Evolutionary conservation across 2,329 filamentous ascomycete species (phyloP).

Genomic region (Calonectria henricotiae): DNA sequence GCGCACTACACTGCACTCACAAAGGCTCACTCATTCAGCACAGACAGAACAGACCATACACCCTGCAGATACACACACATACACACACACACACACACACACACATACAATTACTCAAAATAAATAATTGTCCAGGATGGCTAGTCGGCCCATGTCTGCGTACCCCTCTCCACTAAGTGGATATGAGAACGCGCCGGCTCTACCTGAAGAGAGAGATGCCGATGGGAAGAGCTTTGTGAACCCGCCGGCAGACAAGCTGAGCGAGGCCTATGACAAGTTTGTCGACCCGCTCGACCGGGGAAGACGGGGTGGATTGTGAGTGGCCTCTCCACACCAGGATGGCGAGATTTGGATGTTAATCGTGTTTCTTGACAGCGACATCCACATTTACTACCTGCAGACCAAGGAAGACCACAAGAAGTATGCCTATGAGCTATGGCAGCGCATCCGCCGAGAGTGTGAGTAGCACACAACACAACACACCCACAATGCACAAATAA

Average conservation of each 20-base stretch:
- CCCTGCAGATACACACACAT: background rate
- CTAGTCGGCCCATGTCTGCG: slow-evolving; percentile 41
- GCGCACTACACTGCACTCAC: background rate
- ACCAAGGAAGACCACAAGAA: slow-evolving; percentile 74
- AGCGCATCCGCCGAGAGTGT: slow-evolving; percentile 87
- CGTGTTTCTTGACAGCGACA: slow-evolving; percentile 67
- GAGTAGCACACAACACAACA: slow-evolving; percentile 47
- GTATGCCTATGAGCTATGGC: slow-evolving; percentile 82
- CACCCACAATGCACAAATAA: background rate
- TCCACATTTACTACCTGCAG: slow-evolving; percentile 89
- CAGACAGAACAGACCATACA: background rate
- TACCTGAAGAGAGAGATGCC: slow-evolving; percentile 73
- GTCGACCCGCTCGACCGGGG: slow-evolving; percentile 78
- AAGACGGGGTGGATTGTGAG: slow-evolving; percentile 80
- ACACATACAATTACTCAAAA: background rate
- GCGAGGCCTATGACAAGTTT: slow-evolving; percentile 81
- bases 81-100: background rate
- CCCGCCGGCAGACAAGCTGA: slow-evolving; percentile 72
- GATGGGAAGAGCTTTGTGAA: slow-evolving; percentile 88
- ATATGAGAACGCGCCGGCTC: slow-evolving; percentile 71
- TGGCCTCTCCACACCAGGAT: slow-evolving; percentile 34
- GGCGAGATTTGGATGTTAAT: slow-evolving; percentile 10
- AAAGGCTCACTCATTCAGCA: background rate
- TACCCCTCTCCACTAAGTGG: slow-evolving; percentile 70
- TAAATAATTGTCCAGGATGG: slow-evolving; percentile 41